Conservation (phyloP, 331 rosid species). For the Prunus yedoensis region DNA sequence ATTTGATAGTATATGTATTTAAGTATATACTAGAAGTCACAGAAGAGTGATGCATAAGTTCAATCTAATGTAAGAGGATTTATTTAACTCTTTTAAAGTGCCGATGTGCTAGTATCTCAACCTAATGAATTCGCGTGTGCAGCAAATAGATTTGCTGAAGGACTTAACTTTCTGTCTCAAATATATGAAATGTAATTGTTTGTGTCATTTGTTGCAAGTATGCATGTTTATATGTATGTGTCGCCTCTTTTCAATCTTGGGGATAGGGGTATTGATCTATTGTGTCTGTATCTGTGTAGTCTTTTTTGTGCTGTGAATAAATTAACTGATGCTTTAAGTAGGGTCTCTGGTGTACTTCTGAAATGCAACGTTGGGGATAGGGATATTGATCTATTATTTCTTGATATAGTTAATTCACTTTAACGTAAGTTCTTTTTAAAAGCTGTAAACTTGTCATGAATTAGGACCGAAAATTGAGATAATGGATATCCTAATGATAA, state of each 20-base stretch:
- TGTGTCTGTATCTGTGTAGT: neutral
- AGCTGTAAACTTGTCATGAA: neutral
- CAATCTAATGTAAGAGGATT: too few species aligned
- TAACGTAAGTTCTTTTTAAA: neutral
- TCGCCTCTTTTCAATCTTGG: neutral
- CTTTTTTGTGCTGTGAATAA: neutral
- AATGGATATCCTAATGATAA: neutral
- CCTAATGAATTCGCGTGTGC: too few species aligned
- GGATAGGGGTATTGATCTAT: too few species aligned
- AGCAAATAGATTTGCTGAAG: too few species aligned
- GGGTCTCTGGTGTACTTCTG: neutral
- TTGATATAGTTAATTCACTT: neutral
- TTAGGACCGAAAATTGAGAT: neutral
- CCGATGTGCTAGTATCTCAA: too few species aligned
- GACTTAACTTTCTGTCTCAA: neutral
- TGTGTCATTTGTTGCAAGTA: neutral
- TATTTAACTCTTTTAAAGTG: too few species aligned
- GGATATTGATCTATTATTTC: neutral
- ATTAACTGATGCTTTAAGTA: neutral
- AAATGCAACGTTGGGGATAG: neutral
- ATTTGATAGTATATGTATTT: neutral
- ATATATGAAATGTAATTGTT: neutral
- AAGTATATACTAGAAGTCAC: neutral
- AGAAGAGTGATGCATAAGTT: too few species aligned
- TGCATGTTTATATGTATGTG: neutral